Percentiles rank a stretch among this genome's conserved stretches.
Conservation (phyloP, 495 filamentous ascomycete species). For the Tuber indicum region DNA sequence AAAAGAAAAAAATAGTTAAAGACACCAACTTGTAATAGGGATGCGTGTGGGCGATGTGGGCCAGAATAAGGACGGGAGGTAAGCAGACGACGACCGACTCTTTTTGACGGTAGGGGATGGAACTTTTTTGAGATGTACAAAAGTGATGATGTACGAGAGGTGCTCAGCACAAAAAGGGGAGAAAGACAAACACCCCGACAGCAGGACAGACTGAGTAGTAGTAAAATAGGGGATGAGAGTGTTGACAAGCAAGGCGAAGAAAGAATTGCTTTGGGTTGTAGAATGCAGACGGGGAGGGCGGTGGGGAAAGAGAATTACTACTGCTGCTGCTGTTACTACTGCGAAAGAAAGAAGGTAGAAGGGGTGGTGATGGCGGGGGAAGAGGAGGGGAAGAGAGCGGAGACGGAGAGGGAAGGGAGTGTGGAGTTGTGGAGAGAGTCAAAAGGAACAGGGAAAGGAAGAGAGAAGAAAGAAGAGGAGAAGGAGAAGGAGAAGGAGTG, state of each 20-base stretch:
- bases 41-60: constrained; percentile 22
- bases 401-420: constrained; percentile 39
- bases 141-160: constrained; percentile 28
- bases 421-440: constrained; percentile 44
- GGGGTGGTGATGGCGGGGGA: constrained; percentile 29
- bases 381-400: constrained; percentile 24
- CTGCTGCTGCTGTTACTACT: constrained; percentile 27
- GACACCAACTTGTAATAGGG: constrained; percentile 19
- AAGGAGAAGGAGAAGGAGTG: constrained; percentile 41
- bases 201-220: constrained; percentile 22
- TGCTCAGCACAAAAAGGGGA: constrained; percentile 37
- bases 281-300: neutral
- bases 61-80: constrained; percentile 26
- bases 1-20: constrained; percentile 23
- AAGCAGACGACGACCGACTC: constrained; percentile 19
- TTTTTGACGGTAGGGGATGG: constrained; percentile 9
- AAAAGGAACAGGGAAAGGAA: constrained; percentile 51
- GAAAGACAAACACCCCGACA: constrained; percentile 29
- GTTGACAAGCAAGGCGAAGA: constrained; percentile 3
- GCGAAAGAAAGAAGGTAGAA: constrained; percentile 41
- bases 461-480: constrained; percentile 50
- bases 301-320: constrained; percentile 12
- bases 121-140: constrained; percentile 22
- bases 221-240: constrained; percentile 15
- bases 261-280: neutral